A percentile compares a stretch with the other conserved stretches of the same genome.
phyloP scores from a whole-genome alignment of 305 asterid species.

The Fraxinus sp. region DNA sequence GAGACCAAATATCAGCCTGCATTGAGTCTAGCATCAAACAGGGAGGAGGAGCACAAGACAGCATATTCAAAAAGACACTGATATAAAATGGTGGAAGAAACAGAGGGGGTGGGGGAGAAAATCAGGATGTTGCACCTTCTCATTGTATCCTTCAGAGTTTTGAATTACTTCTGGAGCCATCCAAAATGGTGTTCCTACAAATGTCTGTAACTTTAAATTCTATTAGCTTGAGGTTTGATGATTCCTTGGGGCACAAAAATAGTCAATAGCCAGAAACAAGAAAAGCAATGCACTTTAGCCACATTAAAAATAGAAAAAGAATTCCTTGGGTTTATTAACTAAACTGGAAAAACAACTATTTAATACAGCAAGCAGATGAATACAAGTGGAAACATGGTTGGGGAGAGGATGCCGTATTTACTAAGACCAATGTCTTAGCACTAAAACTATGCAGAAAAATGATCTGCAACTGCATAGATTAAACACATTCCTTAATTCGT shows the following conservation, averaged over 20 bases:
- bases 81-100: slow-evolving; percentile 13
- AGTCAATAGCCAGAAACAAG: slow-evolving; percentile 20
- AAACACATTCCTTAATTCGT: not conserved
- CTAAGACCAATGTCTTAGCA: not conserved
- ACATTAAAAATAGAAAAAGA: slow-evolving; percentile 6
- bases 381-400: slow-evolving; percentile 5
- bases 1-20: slow-evolving; percentile 99
- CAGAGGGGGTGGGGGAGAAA: not conserved
- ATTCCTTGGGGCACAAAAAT: slow-evolving; percentile 31
- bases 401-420: not conserved
- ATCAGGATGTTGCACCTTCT: slow-evolving; percentile 55
- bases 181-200: slow-evolving; percentile 99
- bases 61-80: slow-evolving; percentile 20
- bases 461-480: slow-evolving; percentile 4
- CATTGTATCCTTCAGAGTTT: slow-evolving; percentile 96
- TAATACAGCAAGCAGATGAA: slow-evolving; percentile 10
- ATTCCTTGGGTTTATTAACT: slow-evolving; percentile 8
- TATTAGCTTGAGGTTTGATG: slow-evolving; percentile 47
- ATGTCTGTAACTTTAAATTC: slow-evolving; percentile 68
- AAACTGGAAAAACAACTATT: slow-evolving; percentile 6
- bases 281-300: slow-evolving; percentile 25
- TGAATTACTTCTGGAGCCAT: slow-evolving; percentile 99
- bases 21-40: slow-evolving; percentile 30
- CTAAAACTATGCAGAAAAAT: not conserved
- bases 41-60: slow-evolving; percentile 2